Evolutionary conservation across 2,329 filamentous ascomycete species (phyloP), one percentile per base, ranked within the genome.

Genomic region (Fusarium denticulatum): DNA sequence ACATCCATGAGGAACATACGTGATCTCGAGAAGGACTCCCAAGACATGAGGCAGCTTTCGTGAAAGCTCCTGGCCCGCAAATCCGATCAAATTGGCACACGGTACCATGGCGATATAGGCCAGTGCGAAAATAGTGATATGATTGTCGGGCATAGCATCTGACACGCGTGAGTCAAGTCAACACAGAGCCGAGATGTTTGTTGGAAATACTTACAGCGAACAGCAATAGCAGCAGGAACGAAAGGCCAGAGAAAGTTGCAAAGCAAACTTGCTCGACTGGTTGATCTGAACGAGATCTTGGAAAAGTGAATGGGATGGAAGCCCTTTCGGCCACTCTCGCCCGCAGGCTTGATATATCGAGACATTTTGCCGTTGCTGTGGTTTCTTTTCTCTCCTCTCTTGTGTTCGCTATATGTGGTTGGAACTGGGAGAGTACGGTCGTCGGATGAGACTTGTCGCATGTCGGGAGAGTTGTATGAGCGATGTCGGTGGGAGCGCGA

Each of bases 31-130:
- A 69, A 93, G 80, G 16, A 93, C 87, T 32, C 91, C 91, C 55
- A 91, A 82, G 14, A 94, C 92, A 77, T 93, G 93, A 37, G 92
- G 93, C 64, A 96, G 82, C 82, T 96, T 96, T 68, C 91, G 88
- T 2, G 92, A 89, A 89, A 96, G 82, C 93, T 96, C 81, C 91
- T 96, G 83, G 9, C 81, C 87, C 10, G 83, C 79, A 46, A 84
- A 88, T 6, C 86, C 86, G 22, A 88, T 81, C 36, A 87, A 78
- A 70, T 88, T 88, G 60, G 86, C 86, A 34, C 85, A 83, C 0
- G 86, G 86, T 2, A 88, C 80, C 83, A 88, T 88, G 68, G 85
- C 85, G 58, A 88, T 82, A 68, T 87, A 88, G 12, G 83, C 81
- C 20, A 86, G 80, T 56, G 82, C 82, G 73, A 88, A 88, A 71